phyloP scores from a whole-genome alignment of 352 stramenopile species.

The Phytophthora sojae region DNA sequence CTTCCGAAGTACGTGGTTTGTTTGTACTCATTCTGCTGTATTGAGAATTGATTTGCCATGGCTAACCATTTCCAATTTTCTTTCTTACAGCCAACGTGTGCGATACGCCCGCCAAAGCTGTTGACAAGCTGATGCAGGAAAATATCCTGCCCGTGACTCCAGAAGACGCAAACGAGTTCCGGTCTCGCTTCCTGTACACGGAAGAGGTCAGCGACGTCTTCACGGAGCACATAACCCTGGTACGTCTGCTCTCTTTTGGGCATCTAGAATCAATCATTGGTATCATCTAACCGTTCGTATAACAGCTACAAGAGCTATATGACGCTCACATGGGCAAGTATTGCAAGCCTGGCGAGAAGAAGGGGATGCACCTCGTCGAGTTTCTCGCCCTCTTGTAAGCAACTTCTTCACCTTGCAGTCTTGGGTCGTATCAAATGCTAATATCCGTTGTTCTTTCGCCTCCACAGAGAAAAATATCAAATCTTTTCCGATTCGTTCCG shows the following conservation, averaged over 20 bases:
- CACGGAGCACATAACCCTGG: slow-evolving; percentile 74
- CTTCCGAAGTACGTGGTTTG: slow-evolving; percentile 51
- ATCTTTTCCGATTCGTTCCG: slow-evolving; percentile 73
- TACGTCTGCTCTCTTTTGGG: slow-evolving; percentile 27
- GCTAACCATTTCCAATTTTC: too few species aligned
- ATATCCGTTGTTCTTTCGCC: not conserved
- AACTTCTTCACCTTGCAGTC: too few species aligned
- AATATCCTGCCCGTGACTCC: slow-evolving; percentile 54
- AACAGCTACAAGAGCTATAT: slow-evolving; percentile 77
- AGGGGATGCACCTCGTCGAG: slow-evolving; percentile 78
- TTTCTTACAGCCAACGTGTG: slow-evolving; percentile 57
- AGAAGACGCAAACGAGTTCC: slow-evolving; percentile 80
- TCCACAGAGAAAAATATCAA: slow-evolving; percentile 65
- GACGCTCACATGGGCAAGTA: slow-evolving; percentile 77
- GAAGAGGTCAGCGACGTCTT: slow-evolving; percentile 82
- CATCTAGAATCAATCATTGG: not conserved
- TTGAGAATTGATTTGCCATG: not conserved
- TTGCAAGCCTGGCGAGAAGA: slow-evolving; percentile 79
- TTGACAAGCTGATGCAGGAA: slow-evolving; percentile 74
- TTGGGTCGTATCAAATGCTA: not conserved
- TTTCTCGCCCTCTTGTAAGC: slow-evolving; percentile 65
- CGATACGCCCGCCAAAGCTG: slow-evolving; percentile 71
- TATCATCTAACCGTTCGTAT: not conserved
- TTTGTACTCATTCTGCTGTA: slow-evolving; percentile 2
- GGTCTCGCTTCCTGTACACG: slow-evolving; percentile 73